Base-by-base conservation (phyloP, 2,329 filamentous ascomycete genomes). In the Trematosphaeria pertusa region DNA sequence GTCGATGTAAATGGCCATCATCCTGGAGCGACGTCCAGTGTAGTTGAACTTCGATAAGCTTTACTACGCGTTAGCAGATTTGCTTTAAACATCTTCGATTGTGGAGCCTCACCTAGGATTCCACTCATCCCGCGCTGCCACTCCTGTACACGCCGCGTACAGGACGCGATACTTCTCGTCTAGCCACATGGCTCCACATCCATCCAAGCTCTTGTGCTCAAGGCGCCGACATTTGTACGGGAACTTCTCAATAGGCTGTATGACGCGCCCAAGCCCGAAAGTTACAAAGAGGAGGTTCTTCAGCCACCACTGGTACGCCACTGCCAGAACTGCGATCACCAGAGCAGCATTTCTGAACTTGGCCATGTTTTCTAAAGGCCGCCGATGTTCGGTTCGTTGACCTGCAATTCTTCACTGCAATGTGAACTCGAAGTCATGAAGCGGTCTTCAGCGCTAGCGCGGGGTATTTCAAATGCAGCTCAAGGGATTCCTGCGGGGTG, bases 1-100 rank as follows among this genome's bases (percentile, higher is more conserved):
- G 22, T 54, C 52, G 19, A 54, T 46, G 37, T 54, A 52, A 10
- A 54, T 36, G 12, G 52, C 52, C 42, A 46, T 52, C 12, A 54
- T 30, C 18, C 43, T 20, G 0, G 52, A 52, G 11, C 44, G 43
- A 34, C 44, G 48, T 3, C 48, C 43, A 10, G 52, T 43, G 19
- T 21, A 15, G 31, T 54, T 54, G 45, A 52, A 46, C 18, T 37
- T 48, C 9, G 40, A 38, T 4, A 40, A 19, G 9, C 24, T 39
- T 26, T 5, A 39, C n/a, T 26, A 6, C 22, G 9, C 14, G 11
- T 9, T 7, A 6, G 15, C 10, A 6, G 9, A 18, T 37, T 2
- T 18, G 10, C 15, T 18, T 36, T 7, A 38, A 18, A 19, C 9
- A 4, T 34, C 21, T 34, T 26, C 26, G n/a, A n/a, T n/a, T n/a